Evolutionary conservation across 2,329 filamentous ascomycete species (phyloP).

Genomic region (Cladosporium sp.): DNA sequence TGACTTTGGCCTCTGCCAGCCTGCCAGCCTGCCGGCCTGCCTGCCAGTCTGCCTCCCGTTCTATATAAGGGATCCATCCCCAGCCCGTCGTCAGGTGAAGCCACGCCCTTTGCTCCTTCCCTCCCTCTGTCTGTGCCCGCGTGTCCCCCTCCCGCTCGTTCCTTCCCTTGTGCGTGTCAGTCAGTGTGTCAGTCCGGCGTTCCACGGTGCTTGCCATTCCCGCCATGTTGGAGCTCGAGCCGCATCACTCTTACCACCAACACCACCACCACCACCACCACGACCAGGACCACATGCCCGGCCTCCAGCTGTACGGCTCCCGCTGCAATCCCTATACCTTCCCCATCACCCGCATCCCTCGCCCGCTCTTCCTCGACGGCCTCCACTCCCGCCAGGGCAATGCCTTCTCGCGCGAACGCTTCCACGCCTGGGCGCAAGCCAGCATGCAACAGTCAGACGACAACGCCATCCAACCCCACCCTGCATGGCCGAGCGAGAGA

Average conservation of each 20-base stretch:
- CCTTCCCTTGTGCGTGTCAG: background rate
- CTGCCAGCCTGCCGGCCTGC: no score
- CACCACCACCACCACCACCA: background rate
- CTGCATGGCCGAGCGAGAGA: background rate
- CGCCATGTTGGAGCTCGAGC: conserved; percentile 3
- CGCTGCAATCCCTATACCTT: conserved; percentile 9
- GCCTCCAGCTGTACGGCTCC: conserved; percentile 7
- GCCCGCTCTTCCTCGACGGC: conserved; percentile 2
- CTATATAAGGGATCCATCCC: no score
- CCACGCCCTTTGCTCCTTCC: no score
- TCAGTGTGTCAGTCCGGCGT: background rate
- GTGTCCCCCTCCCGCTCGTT: background rate
- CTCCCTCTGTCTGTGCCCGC: no score
- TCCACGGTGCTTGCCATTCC: background rate
- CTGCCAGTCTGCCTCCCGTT: no score
- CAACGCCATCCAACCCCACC: background rate
- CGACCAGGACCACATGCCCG: conserved; percentile 9
- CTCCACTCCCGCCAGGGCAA: background rate
- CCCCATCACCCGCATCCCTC: conserved; percentile 1
- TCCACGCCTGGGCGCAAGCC: conserved; percentile 1
- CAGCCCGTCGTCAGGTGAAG: no score
- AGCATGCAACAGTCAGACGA: background rate
- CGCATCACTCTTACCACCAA: background rate
- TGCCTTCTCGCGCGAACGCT: background rate
- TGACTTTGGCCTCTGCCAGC: no score